These are phyloP conservation scores for Caryopteris hybrid DNA, from an alignment of 305 asterid species.

Conservation along the genomic window DNA sequence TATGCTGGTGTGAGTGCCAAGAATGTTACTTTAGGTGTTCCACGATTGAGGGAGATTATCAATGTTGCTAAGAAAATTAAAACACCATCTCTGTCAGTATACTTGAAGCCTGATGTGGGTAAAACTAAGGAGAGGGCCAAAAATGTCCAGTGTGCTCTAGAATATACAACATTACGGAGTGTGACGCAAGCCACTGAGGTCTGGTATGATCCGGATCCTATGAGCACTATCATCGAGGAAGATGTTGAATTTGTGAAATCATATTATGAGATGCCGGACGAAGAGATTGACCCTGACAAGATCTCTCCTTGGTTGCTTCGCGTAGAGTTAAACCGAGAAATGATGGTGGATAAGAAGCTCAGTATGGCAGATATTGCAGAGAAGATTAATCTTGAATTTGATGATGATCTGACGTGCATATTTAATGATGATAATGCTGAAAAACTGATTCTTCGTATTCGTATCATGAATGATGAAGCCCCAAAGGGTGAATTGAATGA, in stretches of 20 bases:
- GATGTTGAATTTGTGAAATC: conserved; percentile 96
- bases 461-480: conserved; percentile 98
- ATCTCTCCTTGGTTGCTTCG: conserved; percentile 99
- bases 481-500: conserved; percentile 85
- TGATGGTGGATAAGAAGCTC: conserved; percentile 99
- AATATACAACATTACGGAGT: conserved; percentile 89
- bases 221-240: conserved; percentile 85
- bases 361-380: conserved; percentile 99
- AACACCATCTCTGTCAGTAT: conserved; percentile 95
- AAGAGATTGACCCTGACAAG: conserved; percentile 91
- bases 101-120: conserved; percentile 71
- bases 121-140: conserved; percentile 90
- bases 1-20: conserved; percentile 99
- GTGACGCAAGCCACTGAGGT: conserved; percentile 98
- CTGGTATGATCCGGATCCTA: conserved; percentile 98
- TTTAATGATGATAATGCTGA: conserved; percentile 98
- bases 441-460: conserved; percentile 93
- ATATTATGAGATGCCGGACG: conserved; percentile 97
- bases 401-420: conserved; percentile 86
- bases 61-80: conserved; percentile 97
- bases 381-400: conserved; percentile 85
- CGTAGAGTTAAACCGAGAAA: conserved; percentile 88
- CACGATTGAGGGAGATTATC: conserved; percentile 97
- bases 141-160: conserved; percentile 95
- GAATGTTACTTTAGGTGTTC: conserved; percentile 98